Conservation (phyloP, 768 basidiomycete species). For the Leccinum disarticulatum region DNA sequence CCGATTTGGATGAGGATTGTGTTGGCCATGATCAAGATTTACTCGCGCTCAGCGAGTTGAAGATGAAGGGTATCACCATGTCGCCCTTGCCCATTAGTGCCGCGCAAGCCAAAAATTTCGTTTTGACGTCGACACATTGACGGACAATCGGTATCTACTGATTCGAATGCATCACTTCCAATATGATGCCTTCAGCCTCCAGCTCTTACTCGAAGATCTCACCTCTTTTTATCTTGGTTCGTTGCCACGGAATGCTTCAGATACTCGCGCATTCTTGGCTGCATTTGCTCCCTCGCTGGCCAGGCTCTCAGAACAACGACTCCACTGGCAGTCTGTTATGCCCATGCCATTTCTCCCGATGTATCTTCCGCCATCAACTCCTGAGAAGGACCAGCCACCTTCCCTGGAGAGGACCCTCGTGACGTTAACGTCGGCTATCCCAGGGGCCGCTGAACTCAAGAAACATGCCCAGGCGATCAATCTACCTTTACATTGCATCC, state of each 20-base stretch:
- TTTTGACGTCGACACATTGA: constrained; percentile 16
- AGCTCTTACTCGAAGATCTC: constrained; percentile 42
- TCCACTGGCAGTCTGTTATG: constrained; percentile 40
- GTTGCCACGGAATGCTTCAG: constrained; percentile 21
- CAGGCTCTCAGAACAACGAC: constrained; percentile 20
- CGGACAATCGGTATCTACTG: constrained; percentile 21
- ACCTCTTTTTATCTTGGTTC: constrained; percentile 33
- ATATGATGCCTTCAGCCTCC: constrained; percentile 50
- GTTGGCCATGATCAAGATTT: constrained; percentile 10
- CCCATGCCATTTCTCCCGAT: constrained; percentile 26
- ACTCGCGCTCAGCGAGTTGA: constrained; percentile 8
- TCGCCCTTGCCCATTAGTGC: constrained; percentile 20
- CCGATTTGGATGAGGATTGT: constrained; percentile 1
- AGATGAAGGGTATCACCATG: constrained; percentile 25
- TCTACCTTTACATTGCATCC: constrained; percentile 40
- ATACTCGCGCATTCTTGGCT: constrained; percentile 31
- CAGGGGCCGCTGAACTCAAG: constrained; percentile 45
- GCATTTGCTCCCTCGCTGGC: constrained; percentile 21
- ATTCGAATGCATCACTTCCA: constrained; percentile 49
- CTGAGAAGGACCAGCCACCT: not conserved
- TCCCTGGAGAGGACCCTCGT: constrained; percentile 14
- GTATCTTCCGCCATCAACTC: constrained; percentile 27
- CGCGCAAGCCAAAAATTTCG: constrained; percentile 23
- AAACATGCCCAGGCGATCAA: constrained; percentile 38
- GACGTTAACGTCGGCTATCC: constrained; percentile 41